A percentile compares a stretch with the other conserved stretches of the same genome.
Evolutionary conservation across 78 protist genomes (phyloP).

Genomic region (Parvularia atlantis): DNA sequence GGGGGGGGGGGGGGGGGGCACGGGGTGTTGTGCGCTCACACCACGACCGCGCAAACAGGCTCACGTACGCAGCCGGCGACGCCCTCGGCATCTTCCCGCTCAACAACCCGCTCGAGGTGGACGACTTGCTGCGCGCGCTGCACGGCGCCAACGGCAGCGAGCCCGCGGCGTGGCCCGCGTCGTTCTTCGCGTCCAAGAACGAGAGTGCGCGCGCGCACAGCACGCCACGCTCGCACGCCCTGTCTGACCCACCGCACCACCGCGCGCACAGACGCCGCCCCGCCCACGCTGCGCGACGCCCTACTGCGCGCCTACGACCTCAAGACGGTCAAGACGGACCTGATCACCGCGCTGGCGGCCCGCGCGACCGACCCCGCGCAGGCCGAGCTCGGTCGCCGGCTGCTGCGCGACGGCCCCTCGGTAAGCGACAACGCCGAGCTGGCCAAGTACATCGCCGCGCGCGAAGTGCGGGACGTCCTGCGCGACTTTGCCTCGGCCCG

Average conservation of each 20-base stretch:
- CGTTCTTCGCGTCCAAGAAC: too few relatives aligned
- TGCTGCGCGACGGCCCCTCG: neutral
- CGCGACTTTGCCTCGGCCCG: constrained; percentile 20
- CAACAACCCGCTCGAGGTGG: neutral
- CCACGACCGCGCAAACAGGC: too few relatives aligned
- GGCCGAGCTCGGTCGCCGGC: neutral
- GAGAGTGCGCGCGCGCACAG: too few relatives aligned
- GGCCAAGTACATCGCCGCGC: neutral
- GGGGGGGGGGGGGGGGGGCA: too few relatives aligned
- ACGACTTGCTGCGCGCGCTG: neutral
- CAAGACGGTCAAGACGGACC: neutral
- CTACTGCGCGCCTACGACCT: neutral
- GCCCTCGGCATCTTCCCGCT: constrained; percentile 5
- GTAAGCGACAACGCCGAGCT: neutral
- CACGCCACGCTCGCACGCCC: too few relatives aligned
- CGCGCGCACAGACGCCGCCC: too few relatives aligned
- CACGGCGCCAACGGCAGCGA: too few relatives aligned
- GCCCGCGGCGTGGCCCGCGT: too few relatives aligned
- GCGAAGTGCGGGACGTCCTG: constrained; percentile 14
- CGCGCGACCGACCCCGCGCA: neutral
- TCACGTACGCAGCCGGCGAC: constrained; percentile 17
- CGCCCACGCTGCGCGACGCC: neutral
- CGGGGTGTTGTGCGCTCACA: too few relatives aligned
- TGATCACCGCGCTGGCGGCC: neutral
- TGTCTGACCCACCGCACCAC: too few relatives aligned